Evolutionary conservation across 140 eudicot genomes (phyloP).

Genomic region (Anethum foeniculum): DNA sequence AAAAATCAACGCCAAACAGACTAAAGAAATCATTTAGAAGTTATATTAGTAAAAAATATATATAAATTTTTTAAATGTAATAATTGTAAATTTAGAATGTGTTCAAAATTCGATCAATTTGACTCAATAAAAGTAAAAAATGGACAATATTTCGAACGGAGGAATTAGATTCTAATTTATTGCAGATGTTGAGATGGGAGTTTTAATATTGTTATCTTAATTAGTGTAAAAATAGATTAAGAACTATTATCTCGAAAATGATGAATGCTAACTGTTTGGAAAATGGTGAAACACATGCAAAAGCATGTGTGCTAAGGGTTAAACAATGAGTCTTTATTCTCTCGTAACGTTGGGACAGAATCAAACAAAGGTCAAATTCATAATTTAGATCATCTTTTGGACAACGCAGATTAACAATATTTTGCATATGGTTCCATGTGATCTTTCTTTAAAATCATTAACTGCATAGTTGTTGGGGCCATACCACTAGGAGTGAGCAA

Average conservation of each 20-base stretch:
- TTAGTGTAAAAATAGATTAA: neutral
- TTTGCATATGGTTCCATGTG: slow-evolving; percentile 20
- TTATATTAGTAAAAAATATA: too few relatives aligned
- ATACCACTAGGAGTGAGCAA: too few relatives aligned
- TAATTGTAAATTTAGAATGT: too few relatives aligned
- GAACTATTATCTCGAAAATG: neutral
- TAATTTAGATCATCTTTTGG: slow-evolving; percentile 1
- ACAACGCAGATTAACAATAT: neutral
- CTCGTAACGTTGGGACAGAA: neutral
- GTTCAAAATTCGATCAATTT: too few relatives aligned
- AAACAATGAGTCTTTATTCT: neutral
- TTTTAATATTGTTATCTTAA: neutral
- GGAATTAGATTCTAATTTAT: too few relatives aligned
- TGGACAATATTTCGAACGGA: too few relatives aligned
- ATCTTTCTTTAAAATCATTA: neutral
- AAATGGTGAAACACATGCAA: slow-evolving; percentile 1
- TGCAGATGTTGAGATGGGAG: neutral
- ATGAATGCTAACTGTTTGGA: neutral
- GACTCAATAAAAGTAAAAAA: too few relatives aligned
- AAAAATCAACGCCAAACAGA: too few relatives aligned
- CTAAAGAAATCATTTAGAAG: too few relatives aligned
- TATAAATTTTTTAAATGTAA: too few relatives aligned
- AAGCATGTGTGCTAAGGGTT: slow-evolving; percentile 2
- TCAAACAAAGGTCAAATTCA: slow-evolving; percentile 23
- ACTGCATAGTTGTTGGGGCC: neutral